Base-by-base conservation (phyloP, 352 stramenopile genomes). In the Phytophthora cactorum region DNA sequence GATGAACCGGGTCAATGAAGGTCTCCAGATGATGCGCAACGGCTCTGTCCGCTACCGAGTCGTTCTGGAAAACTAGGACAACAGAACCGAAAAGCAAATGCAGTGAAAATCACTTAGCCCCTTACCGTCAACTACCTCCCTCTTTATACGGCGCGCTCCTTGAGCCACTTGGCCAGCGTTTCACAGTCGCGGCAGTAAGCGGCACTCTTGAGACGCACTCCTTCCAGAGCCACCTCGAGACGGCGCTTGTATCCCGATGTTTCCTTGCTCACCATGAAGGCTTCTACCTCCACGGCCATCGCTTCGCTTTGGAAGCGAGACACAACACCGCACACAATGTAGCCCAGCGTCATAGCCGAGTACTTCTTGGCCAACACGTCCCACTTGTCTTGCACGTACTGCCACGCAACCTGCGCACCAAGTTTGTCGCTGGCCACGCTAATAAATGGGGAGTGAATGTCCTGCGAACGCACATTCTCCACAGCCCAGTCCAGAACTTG, bases 401-500 rank as follows among this genome's bases (percentile, higher is more conserved):
- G 56, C 89, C 89, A 96, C 32, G 77, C 78, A 36, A 92, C 63
- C 36, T 86, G 69, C 2, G 53, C 68, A 17, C 82, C 88, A 17
- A 70, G 45, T 15, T 71, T 71, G 34, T 90, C 78, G 45, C 66
- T 76, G 3, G 79, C 79, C 17, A 96, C 79, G 34, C 84, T 82
- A 9, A 47, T 69, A 51, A 96, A 84, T 4, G 83, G 65, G 4
- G 59, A 65, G 15, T 77, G 70, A 46, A 89, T 82, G 36, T 96
- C 86, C 64, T 96, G 87, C 17, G 75, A 72, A 1, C 86, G 82
- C 9, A 94, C 82, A 39, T 80, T 79, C 11, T 78, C 71, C 3
- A 97, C 57, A 2, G 82, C 77, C 81, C 85, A 97, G 49, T 93
- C 78, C n/a, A 97, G 75, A 11, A 91, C 79, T 50, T 88, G 75